Evolutionary conservation across 2,329 filamentous ascomycete genomes (phyloP).

Genomic region (Hawksworthiomyces lignivorus): DNA sequence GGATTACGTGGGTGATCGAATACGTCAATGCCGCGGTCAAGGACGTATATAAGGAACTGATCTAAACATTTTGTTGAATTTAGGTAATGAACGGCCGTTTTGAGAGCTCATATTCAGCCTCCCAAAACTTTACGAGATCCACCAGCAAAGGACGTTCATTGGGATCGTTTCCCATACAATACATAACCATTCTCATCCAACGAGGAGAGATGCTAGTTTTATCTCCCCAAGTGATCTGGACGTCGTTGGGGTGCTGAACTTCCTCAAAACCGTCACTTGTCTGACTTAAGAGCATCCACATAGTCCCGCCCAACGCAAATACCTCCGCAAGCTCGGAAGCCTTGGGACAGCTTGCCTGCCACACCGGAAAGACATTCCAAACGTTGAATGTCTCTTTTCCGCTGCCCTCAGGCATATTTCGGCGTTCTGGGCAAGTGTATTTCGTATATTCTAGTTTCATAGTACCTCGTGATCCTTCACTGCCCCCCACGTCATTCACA

Average conservation of each 20-base stretch:
- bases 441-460: conserved; percentile 12
- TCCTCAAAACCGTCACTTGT: conserved; percentile 4
- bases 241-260: conserved; percentile 8
- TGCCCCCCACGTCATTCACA: conserved; percentile 7
- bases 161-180: conserved; percentile 9
- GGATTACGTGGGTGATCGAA: too few species aligned
- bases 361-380: conserved; percentile 17
- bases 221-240: conserved; percentile 8
- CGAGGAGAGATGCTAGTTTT: not conserved
- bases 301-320: conserved; percentile 16
- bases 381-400: conserved; percentile 5
- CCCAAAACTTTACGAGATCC: conserved; percentile 8
- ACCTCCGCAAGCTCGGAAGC: conserved; percentile 18
- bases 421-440: conserved; percentile 12
- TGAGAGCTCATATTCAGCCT: too few species aligned
- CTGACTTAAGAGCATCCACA: conserved; percentile 18
- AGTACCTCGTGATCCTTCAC: too few species aligned
- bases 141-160: conserved; percentile 9
- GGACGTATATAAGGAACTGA: too few species aligned
- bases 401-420: conserved; percentile 11
- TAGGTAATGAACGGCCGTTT: too few species aligned
- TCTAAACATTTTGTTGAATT: too few species aligned
- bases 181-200: conserved; percentile 8
- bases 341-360: conserved; percentile 10
- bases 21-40: too few species aligned